A percentile compares a stretch with the other conserved stretches of the same genome.
Evolutionary conservation across 768 basidiomycete genomes (phyloP).

Genomic region (Lactifluus rugatus): DNA sequence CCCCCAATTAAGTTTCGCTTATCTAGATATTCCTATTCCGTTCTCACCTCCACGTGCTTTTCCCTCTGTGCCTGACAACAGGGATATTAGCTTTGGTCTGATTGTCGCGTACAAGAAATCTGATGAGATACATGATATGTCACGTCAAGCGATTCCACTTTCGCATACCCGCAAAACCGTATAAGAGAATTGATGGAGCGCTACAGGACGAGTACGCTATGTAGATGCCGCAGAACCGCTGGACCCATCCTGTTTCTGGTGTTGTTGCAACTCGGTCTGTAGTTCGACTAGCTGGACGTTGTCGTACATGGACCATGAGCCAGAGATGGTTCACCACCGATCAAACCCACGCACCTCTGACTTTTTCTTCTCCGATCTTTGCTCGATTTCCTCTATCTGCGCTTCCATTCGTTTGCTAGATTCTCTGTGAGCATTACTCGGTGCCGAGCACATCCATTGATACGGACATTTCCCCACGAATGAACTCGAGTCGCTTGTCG

Average conservation of each 20-base stretch:
- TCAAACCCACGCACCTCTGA: slow-evolving; percentile 48
- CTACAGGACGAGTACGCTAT: too few relatives aligned
- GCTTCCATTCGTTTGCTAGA: slow-evolving; percentile 66
- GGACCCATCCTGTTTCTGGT: slow-evolving; percentile 27
- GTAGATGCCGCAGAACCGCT: slow-evolving; percentile 6
- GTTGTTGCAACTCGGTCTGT: slow-evolving; percentile 46
- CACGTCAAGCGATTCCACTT: too few relatives aligned
- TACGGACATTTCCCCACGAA: slow-evolving; percentile 75
- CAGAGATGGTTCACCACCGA: not conserved
- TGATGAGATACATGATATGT: too few relatives aligned
- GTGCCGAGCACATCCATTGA: not conserved
- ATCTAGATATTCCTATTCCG: too few relatives aligned
- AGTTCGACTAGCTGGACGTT: slow-evolving; percentile 50
- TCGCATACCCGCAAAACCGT: too few relatives aligned
- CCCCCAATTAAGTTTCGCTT: too few relatives aligned
- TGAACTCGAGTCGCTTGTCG: slow-evolving; percentile 84
- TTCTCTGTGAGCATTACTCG: slow-evolving; percentile 7
- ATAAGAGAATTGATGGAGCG: too few relatives aligned
- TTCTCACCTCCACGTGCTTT: too few relatives aligned
- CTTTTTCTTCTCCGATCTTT: slow-evolving; percentile 74
- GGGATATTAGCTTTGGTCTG: too few relatives aligned
- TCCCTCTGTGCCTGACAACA: too few relatives aligned
- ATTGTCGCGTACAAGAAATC: too few relatives aligned
- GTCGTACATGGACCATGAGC: too few relatives aligned
- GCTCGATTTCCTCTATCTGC: slow-evolving; percentile 71